phyloP scores from a whole-genome alignment of 495 filamentous ascomycete species.

The Aspergillus baeticus region DNA sequence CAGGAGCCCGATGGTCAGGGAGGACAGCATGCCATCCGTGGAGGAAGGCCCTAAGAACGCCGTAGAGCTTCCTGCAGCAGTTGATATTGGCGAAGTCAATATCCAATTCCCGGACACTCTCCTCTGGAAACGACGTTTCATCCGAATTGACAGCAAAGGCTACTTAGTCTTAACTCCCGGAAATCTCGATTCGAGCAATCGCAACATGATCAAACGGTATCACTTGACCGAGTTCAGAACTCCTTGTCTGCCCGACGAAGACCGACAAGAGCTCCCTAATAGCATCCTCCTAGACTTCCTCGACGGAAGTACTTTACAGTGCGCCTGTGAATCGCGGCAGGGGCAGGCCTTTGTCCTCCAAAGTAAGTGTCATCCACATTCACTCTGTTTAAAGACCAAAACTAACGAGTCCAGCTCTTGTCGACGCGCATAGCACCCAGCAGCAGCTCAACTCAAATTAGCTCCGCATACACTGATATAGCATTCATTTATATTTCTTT shows the following conservation, averaged over 20 bases:
- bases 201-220: slow-evolving; percentile 66
- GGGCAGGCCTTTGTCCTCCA: slow-evolving; percentile 67
- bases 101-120: slow-evolving; percentile 91
- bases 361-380: slow-evolving; percentile 50
- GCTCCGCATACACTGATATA: slow-evolving; percentile 1
- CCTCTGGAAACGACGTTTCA: slow-evolving; percentile 85
- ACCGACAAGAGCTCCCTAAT: slow-evolving; percentile 83
- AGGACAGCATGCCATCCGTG: slow-evolving; percentile 40
- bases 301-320: slow-evolving; percentile 80
- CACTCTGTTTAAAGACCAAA: background rate
- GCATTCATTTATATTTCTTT: slow-evolving; percentile 13
- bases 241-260: slow-evolving; percentile 80
- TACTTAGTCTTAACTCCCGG: slow-evolving; percentile 69
- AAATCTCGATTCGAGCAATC: slow-evolving; percentile 41
- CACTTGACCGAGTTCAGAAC: slow-evolving; percentile 76
- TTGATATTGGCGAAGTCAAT: slow-evolving; percentile 83
- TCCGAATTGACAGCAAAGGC: slow-evolving; percentile 75
- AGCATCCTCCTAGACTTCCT: slow-evolving; percentile 82
- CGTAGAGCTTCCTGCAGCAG: slow-evolving; percentile 40
- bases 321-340: slow-evolving; percentile 76
- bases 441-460: slow-evolving; percentile 14
- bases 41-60: slow-evolving; percentile 35
- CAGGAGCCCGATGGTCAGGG: slow-evolving; percentile 57
- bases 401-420: slow-evolving; percentile 20
- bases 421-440: slow-evolving; percentile 18